These are phyloP conservation scores for Fusarium lateritium DNA, from an alignment of 2,329 filamentous ascomycete genomes.

Conservation along the genomic window DNA sequence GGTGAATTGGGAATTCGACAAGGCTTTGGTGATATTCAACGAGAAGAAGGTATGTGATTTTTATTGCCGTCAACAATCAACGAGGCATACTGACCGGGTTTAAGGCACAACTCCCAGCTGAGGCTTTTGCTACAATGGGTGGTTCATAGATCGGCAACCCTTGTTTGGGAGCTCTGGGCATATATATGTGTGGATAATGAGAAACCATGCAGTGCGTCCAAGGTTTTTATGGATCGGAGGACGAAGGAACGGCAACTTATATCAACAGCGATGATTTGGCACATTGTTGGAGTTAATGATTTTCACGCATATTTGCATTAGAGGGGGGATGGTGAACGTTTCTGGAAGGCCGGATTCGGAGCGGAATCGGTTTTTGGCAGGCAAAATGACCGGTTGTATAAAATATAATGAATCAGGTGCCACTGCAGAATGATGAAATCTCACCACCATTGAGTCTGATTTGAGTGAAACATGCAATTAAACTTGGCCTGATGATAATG, in stretches of 20 bases:
- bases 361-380: conserved; percentile 14
- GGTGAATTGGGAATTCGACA: conserved; percentile 84
- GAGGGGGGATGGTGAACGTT: conserved; percentile 11
- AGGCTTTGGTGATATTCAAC: conserved; percentile 81
- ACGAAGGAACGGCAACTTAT: conserved; percentile 4
- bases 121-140: conserved; percentile 59
- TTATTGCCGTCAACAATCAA: background rate
- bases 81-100: conserved; percentile 23
- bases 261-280: conserved; percentile 39
- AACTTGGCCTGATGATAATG: background rate
- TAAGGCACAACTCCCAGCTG: conserved; percentile 63
- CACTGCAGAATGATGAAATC: conserved; percentile 33
- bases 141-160: conserved; percentile 31
- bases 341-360: conserved; percentile 11
- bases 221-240: background rate
- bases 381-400: conserved; percentile 36
- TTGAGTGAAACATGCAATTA: conserved; percentile 6
- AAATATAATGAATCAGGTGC: conserved; percentile 30
- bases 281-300: conserved; percentile 46
- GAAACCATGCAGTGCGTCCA: conserved; percentile 18
- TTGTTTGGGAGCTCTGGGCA: background rate
- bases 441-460: background rate
- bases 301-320: conserved; percentile 33
- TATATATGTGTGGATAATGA: background rate
- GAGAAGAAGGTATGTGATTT: conserved; percentile 75